Conservation (phyloP, 345 rosid genomes). For the Garcia nutans region DNA sequence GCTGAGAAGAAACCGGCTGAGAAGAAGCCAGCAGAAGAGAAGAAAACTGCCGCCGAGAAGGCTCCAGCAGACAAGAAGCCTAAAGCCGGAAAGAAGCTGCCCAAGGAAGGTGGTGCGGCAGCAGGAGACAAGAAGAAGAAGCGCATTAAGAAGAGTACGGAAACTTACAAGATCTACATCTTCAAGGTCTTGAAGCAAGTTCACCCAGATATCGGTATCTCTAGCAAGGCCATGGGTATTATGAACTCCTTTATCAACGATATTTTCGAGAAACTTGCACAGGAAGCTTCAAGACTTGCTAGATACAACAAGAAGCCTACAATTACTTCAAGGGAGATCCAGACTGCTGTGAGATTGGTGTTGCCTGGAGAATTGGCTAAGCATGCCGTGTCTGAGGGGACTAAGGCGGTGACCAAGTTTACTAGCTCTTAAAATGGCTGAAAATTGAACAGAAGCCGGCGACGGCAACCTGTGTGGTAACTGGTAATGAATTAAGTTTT, state of each 20-base stretch:
- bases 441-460: background rate
- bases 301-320: conserved; percentile 76
- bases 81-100: conserved; percentile 76
- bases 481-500: background rate
- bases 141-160: conserved; percentile 54
- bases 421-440: conserved; percentile 5
- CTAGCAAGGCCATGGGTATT: conserved; percentile 71
- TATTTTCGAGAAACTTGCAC: conserved; percentile 69
- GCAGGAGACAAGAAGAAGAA: conserved; percentile 69
- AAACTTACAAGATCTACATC: conserved; percentile 85
- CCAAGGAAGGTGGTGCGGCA: conserved; percentile 57
- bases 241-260: conserved; percentile 76
- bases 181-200: conserved; percentile 65
- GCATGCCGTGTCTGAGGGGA: conserved; percentile 6
- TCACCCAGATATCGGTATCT: conserved; percentile 57
- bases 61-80: conserved; percentile 79
- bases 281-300: conserved; percentile 67
- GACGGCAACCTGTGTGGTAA: background rate
- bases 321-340: conserved; percentile 8
- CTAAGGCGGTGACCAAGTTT: conserved; percentile 8
- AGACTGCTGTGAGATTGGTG: conserved; percentile 11
- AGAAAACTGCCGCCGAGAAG: conserved; percentile 57
- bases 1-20: conserved; percentile 74
- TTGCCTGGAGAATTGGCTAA: conserved; percentile 8
- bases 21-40: conserved; percentile 57